Conservation (phyloP, 2,329 filamentous ascomycete genomes). For the Colletotrichum filicis region DNA sequence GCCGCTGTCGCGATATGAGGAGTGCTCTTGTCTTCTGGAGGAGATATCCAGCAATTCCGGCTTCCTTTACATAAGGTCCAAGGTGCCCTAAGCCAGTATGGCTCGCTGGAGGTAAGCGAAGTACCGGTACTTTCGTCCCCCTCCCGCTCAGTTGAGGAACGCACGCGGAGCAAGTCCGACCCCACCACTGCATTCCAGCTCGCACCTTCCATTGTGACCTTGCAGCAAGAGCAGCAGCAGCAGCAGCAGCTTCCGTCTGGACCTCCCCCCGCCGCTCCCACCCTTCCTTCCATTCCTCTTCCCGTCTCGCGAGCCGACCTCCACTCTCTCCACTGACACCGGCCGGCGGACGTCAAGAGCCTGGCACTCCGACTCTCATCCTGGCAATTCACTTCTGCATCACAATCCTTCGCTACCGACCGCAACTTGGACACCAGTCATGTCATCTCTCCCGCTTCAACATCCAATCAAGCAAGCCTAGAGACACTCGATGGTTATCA, state of each 20-base stretch:
- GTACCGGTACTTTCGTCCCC: conserved; percentile 7
- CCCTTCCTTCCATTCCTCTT: neutral
- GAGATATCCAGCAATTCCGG: neutral
- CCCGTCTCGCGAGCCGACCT: neutral
- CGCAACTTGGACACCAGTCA: conserved; percentile 7
- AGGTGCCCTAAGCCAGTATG: too few relatives aligned
- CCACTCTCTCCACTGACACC: neutral
- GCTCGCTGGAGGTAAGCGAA: neutral
- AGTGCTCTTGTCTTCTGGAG: neutral
- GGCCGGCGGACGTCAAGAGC: neutral
- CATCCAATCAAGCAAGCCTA: neutral
- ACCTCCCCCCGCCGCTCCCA: neutral
- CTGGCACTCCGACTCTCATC: neutral
- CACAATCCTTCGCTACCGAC: conserved; percentile 3
- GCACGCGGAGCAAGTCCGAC: conserved; percentile 1
- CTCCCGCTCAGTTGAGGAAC: neutral
- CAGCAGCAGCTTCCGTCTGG: neutral
- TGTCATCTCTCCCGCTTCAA: neutral
- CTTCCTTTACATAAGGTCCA: too few relatives aligned
- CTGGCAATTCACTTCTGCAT: conserved; percentile 8
- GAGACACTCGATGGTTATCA: neutral
- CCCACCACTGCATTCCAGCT: neutral
- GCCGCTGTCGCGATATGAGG: neutral
- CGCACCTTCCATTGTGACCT: neutral
- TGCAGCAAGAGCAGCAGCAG: neutral